Evolutionary conservation across 2,329 filamentous ascomycete species (phyloP).

Genomic region (Emergomyces pasteurianus): DNA sequence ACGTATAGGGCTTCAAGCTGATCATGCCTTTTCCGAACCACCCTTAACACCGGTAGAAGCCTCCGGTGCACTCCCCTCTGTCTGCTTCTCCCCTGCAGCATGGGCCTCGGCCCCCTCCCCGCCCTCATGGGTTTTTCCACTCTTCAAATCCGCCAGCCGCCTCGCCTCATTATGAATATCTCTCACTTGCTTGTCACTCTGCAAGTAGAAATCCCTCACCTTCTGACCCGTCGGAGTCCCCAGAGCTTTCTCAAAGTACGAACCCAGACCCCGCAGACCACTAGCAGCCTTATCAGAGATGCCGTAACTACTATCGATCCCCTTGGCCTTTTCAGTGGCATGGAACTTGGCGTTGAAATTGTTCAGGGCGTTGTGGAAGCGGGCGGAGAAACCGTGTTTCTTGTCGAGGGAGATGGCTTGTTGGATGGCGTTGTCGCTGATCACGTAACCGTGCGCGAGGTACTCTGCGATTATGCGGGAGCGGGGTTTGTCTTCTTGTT

Average conservation of each 20-base stretch:
- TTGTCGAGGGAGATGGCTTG: slow-evolving; percentile 77
- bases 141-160: slow-evolving; percentile 80
- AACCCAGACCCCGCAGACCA: slow-evolving; percentile 56
- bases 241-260: slow-evolving; percentile 90
- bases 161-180: slow-evolving; percentile 90
- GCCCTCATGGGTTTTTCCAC: slow-evolving; percentile 29
- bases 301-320: slow-evolving; percentile 73
- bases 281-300: slow-evolving; percentile 61
- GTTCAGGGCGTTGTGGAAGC: slow-evolving; percentile 65
- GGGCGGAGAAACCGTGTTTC: slow-evolving; percentile 71
- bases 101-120: slow-evolving; percentile 21
- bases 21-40: not conserved
- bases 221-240: slow-evolving; percentile 80
- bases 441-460: slow-evolving; percentile 82
- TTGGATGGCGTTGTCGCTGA: slow-evolving; percentile 67
- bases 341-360: slow-evolving; percentile 77
- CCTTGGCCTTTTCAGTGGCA: slow-evolving; percentile 73
- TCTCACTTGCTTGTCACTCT: slow-evolving; percentile 75
- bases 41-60: slow-evolving; percentile 11
- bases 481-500: slow-evolving; percentile 94
- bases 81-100: not conserved
- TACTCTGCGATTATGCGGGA: slow-evolving; percentile 92
- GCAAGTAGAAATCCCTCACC: slow-evolving; percentile 75
- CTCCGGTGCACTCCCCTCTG: slow-evolving; percentile 4
- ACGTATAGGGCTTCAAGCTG: not conserved